These are phyloP conservation scores for Mrakia gelida DNA, from an alignment of 768 basidiomycete species.

Conservation along the genomic window DNA sequence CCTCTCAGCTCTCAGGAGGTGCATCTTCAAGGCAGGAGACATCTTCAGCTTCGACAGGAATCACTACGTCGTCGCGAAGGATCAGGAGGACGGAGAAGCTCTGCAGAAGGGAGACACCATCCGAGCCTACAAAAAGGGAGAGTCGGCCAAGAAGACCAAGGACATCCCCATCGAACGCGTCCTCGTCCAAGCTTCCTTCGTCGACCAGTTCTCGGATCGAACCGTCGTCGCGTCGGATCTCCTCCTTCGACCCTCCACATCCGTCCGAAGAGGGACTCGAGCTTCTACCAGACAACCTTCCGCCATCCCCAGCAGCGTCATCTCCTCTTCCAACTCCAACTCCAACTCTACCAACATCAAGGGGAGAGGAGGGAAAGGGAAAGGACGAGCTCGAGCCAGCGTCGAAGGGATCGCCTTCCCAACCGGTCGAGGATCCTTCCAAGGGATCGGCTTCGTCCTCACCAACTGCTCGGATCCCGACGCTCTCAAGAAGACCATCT, in stretches of 20 bases:
- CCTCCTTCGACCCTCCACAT: neutral
- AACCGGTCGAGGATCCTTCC: neutral
- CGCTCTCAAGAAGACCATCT: neutral
- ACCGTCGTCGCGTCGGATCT: neutral
- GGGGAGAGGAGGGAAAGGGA: neutral
- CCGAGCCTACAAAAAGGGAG: neutral
- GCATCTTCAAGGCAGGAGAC: neutral
- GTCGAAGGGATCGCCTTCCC: neutral
- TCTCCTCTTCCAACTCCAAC: neutral
- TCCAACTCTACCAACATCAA: neutral
- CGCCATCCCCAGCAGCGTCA: neutral
- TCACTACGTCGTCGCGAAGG: neutral
- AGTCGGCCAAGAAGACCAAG: neutral
- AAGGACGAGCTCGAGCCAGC: no score
- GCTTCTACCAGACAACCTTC: neutral
- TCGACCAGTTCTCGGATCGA: neutral
- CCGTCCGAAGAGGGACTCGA: neutral
- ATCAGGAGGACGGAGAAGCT: neutral
- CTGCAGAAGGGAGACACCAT: neutral
- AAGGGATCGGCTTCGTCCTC: neutral
- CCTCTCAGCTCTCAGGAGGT: neutral
- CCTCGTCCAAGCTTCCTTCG: neutral
- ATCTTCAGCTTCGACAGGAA: neutral
- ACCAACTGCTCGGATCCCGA: neutral
- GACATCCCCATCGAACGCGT: neutral